phyloP scores from a whole-genome alignment of 805 yeast species.

The Saccharomycopsis sp. region DNA sequence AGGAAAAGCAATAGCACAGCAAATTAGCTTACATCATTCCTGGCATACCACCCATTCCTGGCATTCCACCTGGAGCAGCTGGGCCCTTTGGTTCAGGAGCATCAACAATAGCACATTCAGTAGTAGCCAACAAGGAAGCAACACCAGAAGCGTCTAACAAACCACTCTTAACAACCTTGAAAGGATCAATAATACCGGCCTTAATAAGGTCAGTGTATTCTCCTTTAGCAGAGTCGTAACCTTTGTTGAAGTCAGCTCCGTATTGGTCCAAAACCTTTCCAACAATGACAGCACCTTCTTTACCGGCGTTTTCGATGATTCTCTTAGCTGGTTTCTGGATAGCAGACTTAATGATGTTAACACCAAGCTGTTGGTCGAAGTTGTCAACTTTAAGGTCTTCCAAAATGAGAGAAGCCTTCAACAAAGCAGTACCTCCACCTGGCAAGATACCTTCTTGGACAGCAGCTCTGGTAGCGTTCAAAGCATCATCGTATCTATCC shows the following conservation, averaged over 20 bases:
- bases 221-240: conserved; percentile 89
- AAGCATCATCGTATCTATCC: conserved; percentile 97
- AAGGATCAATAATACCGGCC: conserved; percentile 97
- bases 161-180: conserved; percentile 95
- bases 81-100: conserved; percentile 78
- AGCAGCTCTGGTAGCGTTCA: conserved; percentile 98
- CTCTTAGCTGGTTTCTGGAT: conserved; percentile 93
- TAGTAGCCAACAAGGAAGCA: conserved; percentile 93
- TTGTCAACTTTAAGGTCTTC: conserved; percentile 68
- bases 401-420: conserved; percentile 80
- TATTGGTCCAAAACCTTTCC: conserved; percentile 61
- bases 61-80: conserved; percentile 46
- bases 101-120: conserved; percentile 96
- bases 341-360: conserved; percentile 86
- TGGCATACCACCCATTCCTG: conserved; percentile 62
- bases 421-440: conserved; percentile 98
- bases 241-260: conserved; percentile 73
- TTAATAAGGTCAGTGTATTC: conserved; percentile 93
- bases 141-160: conserved; percentile 96
- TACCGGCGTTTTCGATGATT: conserved; percentile 94
- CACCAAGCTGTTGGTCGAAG: conserved; percentile 96
- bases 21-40: conserved; percentile 20
- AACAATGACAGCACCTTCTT: conserved; percentile 94
- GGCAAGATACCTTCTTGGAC: conserved; percentile 98
- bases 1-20: no score